A percentile compares a stretch with the other conserved stretches of the same genome.
These are phyloP conservation scores for Naganishia vaughanmartiniae DNA, from an alignment of 768 basidiomycete species.

Conservation along the genomic window DNA sequence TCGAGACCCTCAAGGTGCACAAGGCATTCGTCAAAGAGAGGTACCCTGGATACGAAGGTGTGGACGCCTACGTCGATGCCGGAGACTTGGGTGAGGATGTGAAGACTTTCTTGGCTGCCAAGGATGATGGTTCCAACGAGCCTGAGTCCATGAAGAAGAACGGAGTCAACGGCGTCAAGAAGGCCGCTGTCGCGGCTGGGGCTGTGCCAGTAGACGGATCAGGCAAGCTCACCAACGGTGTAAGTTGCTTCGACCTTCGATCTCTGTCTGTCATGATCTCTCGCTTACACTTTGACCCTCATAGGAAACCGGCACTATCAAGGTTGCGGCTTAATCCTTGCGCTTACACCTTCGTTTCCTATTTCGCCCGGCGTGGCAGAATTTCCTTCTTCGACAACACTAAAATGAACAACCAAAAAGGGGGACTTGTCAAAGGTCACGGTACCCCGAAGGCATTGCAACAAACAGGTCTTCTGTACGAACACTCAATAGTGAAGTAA, in stretches of 20 bases:
- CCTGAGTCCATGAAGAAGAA: conserved; percentile 40
- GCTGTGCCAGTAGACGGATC: conserved; percentile 41
- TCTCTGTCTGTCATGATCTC: background rate
- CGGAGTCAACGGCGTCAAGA: conserved; percentile 36
- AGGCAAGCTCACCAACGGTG: conserved; percentile 40
- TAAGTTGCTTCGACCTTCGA: background rate
- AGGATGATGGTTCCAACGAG: conserved; percentile 36
- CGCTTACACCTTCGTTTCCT: background rate
- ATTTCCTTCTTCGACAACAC: background rate
- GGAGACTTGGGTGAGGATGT: conserved; percentile 51
- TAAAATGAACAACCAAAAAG: conserved; percentile 20
- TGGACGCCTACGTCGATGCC: conserved; percentile 53
- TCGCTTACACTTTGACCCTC: background rate
- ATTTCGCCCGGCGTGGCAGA: background rate
- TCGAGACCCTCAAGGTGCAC: conserved; percentile 47
- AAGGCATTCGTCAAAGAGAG: conserved; percentile 47
- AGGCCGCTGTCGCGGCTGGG: conserved; percentile 42
- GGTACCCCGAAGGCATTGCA: background rate
- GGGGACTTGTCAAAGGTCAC: background rate
- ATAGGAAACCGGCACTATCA: conserved; percentile 1
- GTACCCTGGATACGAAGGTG: conserved; percentile 47
- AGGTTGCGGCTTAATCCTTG: conserved; percentile 15
- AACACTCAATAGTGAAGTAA: too few species aligned
- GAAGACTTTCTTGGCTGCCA: conserved; percentile 37
- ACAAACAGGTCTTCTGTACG: background rate